These are phyloP conservation scores for Smithsoniella earleae DNA, from an alignment of 163 green algal genomes.

Conservation along the genomic window DNA sequence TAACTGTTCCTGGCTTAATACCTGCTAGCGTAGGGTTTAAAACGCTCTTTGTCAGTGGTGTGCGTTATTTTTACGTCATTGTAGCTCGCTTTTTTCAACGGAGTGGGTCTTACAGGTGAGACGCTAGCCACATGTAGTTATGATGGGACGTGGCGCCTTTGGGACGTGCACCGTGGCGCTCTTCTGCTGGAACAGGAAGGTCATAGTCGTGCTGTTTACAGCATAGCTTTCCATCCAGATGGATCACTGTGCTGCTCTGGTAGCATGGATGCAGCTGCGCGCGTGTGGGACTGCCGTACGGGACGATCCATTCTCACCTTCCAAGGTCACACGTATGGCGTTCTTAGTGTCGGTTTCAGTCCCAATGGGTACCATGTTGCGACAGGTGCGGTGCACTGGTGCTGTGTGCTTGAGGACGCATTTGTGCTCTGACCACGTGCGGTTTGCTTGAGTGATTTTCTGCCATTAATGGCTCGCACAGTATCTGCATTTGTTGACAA, in stretches of 20 bases:
- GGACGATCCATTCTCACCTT: slow-evolving; percentile 70
- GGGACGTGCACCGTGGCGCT: slow-evolving; percentile 75
- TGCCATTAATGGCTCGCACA: slow-evolving; percentile 29
- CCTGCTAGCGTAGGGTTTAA: background rate
- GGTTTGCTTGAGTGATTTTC: background rate
- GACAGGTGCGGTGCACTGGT: slow-evolving; percentile 35
- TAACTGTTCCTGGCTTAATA: background rate
- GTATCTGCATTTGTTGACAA: too few relatives aligned
- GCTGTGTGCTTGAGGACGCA: too few relatives aligned
- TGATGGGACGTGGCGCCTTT: slow-evolving; percentile 93
- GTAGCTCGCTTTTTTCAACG: background rate
- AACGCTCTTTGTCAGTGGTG: background rate
- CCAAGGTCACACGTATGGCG: slow-evolving; percentile 75
- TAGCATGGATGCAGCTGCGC: slow-evolving; percentile 75
- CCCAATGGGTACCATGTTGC: slow-evolving; percentile 74
- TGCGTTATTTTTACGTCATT: background rate
- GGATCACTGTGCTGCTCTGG: slow-evolving; percentile 71
- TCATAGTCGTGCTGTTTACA: slow-evolving; percentile 83
- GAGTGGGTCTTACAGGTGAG: background rate
- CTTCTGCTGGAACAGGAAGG: slow-evolving; percentile 92
- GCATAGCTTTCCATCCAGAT: slow-evolving; percentile 84
- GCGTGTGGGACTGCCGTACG: slow-evolving; percentile 86
- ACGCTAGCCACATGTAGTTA: slow-evolving; percentile 67
- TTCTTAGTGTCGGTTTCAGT: slow-evolving; percentile 77
- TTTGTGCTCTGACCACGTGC: slow-evolving; percentile 11